Percentiles rank a stretch among this genome's conserved stretches.
These are phyloP conservation scores for Aphanomyces invadans DNA, from an alignment of 352 stramenopile genomes.

Conservation along the genomic window DNA sequence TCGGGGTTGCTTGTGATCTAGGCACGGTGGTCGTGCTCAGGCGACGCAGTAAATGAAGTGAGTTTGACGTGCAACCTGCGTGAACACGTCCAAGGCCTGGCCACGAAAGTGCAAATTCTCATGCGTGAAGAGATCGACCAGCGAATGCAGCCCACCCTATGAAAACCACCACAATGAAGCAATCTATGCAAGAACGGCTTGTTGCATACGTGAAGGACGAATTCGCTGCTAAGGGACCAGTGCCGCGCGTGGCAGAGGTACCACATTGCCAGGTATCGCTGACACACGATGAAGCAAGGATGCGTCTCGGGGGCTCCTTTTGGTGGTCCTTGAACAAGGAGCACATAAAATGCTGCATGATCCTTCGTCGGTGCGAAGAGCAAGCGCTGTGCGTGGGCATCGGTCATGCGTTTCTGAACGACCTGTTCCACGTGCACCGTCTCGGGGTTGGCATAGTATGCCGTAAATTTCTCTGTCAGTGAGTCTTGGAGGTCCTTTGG, in stretches of 20 bases:
- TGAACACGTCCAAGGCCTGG: constrained; percentile 38
- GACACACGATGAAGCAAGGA: constrained; percentile 26
- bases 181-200: neutral
- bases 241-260: constrained; percentile 37
- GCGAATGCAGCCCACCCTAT: constrained; percentile 29
- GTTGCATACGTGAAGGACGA: constrained; percentile 26
- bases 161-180: neutral
- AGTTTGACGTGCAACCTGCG: constrained; percentile 23
- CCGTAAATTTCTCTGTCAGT: constrained; percentile 29
- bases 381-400: constrained; percentile 35
- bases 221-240: constrained; percentile 34
- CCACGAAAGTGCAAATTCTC: constrained; percentile 34
- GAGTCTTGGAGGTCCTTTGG: constrained; percentile 25
- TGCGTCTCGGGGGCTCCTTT: neutral
- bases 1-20: constrained; percentile 32
- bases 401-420: constrained; percentile 34
- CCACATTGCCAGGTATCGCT: constrained; percentile 37
- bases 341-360: constrained; percentile 31
- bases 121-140: constrained; percentile 31
- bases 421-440: constrained; percentile 34
- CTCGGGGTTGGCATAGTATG: constrained; percentile 27
- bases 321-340: constrained; percentile 11
- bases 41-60: neutral
- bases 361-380: constrained; percentile 28
- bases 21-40: no score